Base-by-base conservation (phyloP, 2,329 filamentous ascomycete species). In the Talaromyces sp. region DNA sequence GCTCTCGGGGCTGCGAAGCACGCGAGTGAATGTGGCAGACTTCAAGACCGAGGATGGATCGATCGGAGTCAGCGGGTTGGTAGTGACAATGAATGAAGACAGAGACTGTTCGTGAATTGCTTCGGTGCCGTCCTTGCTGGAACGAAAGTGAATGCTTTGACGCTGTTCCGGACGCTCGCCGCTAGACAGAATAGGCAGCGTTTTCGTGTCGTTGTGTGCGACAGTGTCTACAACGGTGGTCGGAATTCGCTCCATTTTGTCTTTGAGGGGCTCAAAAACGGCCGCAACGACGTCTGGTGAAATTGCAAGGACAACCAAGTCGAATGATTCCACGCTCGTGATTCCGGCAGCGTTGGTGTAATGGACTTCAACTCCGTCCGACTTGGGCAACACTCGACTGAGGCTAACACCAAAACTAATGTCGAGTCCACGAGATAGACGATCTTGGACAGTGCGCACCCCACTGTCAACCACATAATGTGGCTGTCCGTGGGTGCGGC, bases 231-330 rank as follows among this genome's bases (percentile, higher is more conserved):
- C 82, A 1, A 71, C 67, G 3, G 73, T 73, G 0, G 81, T 83
- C 0, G 84, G 83, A 14, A 85, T 80, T n/a, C 67, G 67, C 0
- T 67, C 59, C 65, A 84, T 72, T 3, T 70, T 64, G 4, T 73
- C 57, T 2, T 65, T 63, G 2, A 84, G 65, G 0, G 81, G 81
- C 1, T 69, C 64, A 62, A 82, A 86, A 12, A 87, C 75, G 5
- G 69, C 70, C 5, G 76, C 79, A 0, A 81, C 82, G 4, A 84
- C 78, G 64, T 85, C 78, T 0, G 85, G 84, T 0, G 83, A 80
- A 1, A 86, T 81, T 0, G 83, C 83, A 1, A 87, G 72, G 28
- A 87, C 72, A 0, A 85, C 82, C 2, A 75, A 75, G 58, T 86
- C 83, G 58, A 85, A 85, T 47, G 42, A 18, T 18, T 47, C 42